Conservation (phyloP, 805 yeast genomes). For the Saturnispora dispora region DNA sequence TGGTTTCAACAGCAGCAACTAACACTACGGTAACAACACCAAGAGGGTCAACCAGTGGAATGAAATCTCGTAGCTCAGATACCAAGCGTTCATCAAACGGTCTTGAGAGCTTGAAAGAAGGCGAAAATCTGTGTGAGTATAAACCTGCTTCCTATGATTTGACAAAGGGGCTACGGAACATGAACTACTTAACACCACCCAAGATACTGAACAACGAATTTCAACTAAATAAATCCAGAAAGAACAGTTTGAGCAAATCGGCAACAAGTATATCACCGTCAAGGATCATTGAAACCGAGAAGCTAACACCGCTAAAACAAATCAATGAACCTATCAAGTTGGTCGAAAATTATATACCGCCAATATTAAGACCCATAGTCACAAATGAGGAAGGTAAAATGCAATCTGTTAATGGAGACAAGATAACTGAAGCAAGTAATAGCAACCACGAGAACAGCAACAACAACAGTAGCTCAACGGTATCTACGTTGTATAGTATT, state of each 20-base stretch:
- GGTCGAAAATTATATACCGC: slow-evolving; percentile 39
- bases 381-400: not conserved
- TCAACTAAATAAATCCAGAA: not conserved
- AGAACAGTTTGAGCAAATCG: not conserved
- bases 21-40: not conserved
- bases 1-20: not conserved
- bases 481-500: slow-evolving; percentile 1
- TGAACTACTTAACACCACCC: slow-evolving; percentile 6
- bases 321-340: slow-evolving; percentile 39
- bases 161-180: slow-evolving; percentile 30
- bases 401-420: not conserved
- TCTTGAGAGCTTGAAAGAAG: slow-evolving; percentile 14
- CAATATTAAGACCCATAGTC: slow-evolving; percentile 38
- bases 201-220: not conserved
- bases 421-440: not conserved
- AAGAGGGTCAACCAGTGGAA: not conserved
- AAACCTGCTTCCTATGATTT: slow-evolving; percentile 42
- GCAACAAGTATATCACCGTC: slow-evolving; percentile 15
- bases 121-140: slow-evolving; percentile 19
- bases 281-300: not conserved
- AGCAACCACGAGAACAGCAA: not conserved
- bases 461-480: slow-evolving; percentile 2
- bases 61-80: not conserved
- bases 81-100: not conserved
- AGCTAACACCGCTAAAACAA: slow-evolving; percentile 22